Evolutionary conservation across 2,329 filamentous ascomycete species (phyloP).

Genomic region (Tolypocladium album): DNA sequence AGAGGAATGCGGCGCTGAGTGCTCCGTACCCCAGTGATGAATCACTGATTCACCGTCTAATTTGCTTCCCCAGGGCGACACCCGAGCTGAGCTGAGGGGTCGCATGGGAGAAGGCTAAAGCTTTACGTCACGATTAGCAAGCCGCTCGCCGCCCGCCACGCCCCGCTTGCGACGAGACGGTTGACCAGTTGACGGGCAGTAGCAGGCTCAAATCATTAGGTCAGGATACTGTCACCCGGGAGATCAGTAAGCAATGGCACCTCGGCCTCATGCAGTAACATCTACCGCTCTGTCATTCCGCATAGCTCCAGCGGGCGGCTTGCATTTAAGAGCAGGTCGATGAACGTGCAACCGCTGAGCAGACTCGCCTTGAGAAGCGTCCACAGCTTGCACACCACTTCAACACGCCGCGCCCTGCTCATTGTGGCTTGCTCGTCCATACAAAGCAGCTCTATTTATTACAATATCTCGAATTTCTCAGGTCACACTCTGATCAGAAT

Average conservation of each 20-base stretch:
- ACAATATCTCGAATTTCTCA: background rate
- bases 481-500: slow-evolving; percentile 1
- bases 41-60: too few species aligned
- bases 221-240: background rate
- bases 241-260: background rate
- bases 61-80: background rate
- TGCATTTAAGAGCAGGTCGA: background rate
- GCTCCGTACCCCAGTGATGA: too few species aligned
- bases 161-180: background rate
- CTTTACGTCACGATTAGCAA: slow-evolving; percentile 26
- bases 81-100: background rate
- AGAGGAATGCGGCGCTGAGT: too few species aligned
- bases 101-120: background rate
- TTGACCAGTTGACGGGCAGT: background rate
- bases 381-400: background rate
- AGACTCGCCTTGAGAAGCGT: background rate
- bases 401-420: background rate
- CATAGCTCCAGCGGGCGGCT: background rate
- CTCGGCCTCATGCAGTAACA: background rate
- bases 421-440: background rate
- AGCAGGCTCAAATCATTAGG: background rate
- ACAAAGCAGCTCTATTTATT: background rate
- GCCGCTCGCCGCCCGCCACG: slow-evolving; percentile 1
- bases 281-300: background rate
- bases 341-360: background rate